phyloP scores from a whole-genome alignment of 768 basidiomycete genomes.

The Auricularia auricula-judae region DNA sequence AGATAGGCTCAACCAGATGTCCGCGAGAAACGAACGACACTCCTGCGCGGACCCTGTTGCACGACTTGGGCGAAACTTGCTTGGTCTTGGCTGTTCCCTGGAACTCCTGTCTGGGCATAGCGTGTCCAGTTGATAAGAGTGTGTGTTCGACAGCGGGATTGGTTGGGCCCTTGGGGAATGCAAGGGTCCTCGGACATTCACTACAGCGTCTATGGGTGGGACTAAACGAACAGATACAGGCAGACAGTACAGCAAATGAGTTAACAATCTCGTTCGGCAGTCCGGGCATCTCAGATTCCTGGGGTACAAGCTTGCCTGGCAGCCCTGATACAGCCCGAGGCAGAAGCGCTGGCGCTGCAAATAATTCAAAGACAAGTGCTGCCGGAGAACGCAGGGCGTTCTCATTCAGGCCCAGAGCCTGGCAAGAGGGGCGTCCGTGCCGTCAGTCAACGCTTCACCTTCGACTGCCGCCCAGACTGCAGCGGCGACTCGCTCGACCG shows the following conservation, averaged over 20 bases:
- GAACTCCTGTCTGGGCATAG: too few relatives aligned
- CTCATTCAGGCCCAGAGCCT: not conserved
- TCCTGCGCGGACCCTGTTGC: too few relatives aligned
- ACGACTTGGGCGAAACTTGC: too few relatives aligned
- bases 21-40: too few relatives aligned
- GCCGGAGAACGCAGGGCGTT: constrained; percentile 13
- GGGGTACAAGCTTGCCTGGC: not conserved
- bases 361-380: not conserved
- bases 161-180: too few relatives aligned
- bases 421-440: not conserved
- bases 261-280: not conserved
- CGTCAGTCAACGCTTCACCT: not conserved
- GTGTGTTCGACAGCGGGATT: too few relatives aligned
- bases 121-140: too few relatives aligned
- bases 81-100: too few relatives aligned
- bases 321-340: not conserved
- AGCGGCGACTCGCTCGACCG: not conserved
- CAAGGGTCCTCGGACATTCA: too few relatives aligned
- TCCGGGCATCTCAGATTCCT: too few relatives aligned
- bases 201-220: too few relatives aligned
- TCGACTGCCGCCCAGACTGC: not conserved
- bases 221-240: not conserved
- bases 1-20: too few relatives aligned
- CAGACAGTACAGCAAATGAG: not conserved
- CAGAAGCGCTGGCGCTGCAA: not conserved